Evolutionary conservation across 805 yeast species (phyloP).

Genomic region (Suhomyces tanzawaensis): DNA sequence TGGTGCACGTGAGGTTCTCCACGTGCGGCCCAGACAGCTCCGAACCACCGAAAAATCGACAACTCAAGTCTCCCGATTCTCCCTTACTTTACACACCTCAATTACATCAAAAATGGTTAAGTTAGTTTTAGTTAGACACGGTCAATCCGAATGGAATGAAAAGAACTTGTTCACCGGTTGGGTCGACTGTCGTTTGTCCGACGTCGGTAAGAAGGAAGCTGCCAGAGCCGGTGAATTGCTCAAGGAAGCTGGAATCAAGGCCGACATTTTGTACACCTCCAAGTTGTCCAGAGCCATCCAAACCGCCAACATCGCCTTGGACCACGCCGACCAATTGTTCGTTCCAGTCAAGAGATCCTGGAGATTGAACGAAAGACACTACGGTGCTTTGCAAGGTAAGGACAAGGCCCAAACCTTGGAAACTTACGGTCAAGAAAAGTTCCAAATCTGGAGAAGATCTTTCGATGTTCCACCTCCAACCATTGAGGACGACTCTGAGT

Average conservation of each 20-base stretch:
- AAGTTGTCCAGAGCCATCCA: conserved; percentile 91
- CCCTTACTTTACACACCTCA: not conserved
- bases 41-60: conserved; percentile 4
- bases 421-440: conserved; percentile 84
- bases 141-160: conserved; percentile 99
- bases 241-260: conserved; percentile 79
- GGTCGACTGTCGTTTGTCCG: conserved; percentile 91
- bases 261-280: conserved; percentile 89
- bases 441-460: conserved; percentile 97
- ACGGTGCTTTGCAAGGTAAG: conserved; percentile 98
- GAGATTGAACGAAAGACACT: conserved; percentile 99
- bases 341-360: conserved; percentile 92
- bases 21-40: conserved; percentile 1
- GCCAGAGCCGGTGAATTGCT: conserved; percentile 88
- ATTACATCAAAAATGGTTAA: conserved; percentile 42
- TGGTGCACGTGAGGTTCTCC: conserved; percentile 1
- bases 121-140: conserved; percentile 95
- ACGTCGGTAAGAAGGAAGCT: conserved; percentile 86
- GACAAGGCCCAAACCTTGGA: conserved; percentile 93
- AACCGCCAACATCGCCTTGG: conserved; percentile 93
- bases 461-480: conserved; percentile 95
- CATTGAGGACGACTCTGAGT: conserved; percentile 73
- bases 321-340: conserved; percentile 83
- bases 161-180: conserved; percentile 98
- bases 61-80: not conserved